Percentiles rank a stretch among this genome's conserved stretches.
Conservation (phyloP, 1,284 basidiomycete genomes). For the Pyrrhoderma lamaoense region DNA sequence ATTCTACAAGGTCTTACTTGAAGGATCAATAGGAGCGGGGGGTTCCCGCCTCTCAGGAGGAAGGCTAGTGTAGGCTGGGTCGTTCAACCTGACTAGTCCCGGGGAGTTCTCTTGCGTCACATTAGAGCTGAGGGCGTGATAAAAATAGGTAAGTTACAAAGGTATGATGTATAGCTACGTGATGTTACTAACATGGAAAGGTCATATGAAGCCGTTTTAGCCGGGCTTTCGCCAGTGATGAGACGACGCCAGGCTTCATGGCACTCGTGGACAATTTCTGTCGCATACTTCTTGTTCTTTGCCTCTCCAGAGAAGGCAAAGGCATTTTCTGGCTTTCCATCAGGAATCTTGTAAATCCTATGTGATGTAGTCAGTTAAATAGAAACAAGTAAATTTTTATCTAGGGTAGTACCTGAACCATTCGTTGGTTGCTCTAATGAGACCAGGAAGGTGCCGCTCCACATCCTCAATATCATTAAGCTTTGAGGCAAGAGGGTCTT, state of each 20-base stretch:
- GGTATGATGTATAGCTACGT: neutral
- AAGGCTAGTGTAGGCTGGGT: slow-evolving; percentile 59
- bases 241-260: slow-evolving; percentile 98
- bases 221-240: slow-evolving; percentile 70
- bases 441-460: slow-evolving; percentile 94
- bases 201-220: slow-evolving; percentile 66
- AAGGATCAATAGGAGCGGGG: slow-evolving; percentile 81
- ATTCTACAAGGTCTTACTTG: slow-evolving; percentile 48
- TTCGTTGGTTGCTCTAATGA: slow-evolving; percentile 95
- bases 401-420: slow-evolving; percentile 71
- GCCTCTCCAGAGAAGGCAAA: slow-evolving; percentile 99
- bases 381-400: slow-evolving; percentile 2
- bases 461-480: slow-evolving; percentile 99
- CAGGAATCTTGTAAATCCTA: slow-evolving; percentile 97
- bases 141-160: neutral
- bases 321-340: slow-evolving; percentile 98
- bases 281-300: slow-evolving; percentile 99
- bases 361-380: slow-evolving; percentile 13
- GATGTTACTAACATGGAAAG: slow-evolving; percentile 64
- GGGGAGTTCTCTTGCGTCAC: slow-evolving; percentile 70
- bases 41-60: slow-evolving; percentile 79
- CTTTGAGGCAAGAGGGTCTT: slow-evolving; percentile 92
- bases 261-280: slow-evolving; percentile 98
- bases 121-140: slow-evolving; percentile 46
- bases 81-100: slow-evolving; percentile 57